These are phyloP conservation scores for Stagonosporopsis rhizophila DNA, from an alignment of 2,329 filamentous ascomycete genomes.

Conservation along the genomic window DNA sequence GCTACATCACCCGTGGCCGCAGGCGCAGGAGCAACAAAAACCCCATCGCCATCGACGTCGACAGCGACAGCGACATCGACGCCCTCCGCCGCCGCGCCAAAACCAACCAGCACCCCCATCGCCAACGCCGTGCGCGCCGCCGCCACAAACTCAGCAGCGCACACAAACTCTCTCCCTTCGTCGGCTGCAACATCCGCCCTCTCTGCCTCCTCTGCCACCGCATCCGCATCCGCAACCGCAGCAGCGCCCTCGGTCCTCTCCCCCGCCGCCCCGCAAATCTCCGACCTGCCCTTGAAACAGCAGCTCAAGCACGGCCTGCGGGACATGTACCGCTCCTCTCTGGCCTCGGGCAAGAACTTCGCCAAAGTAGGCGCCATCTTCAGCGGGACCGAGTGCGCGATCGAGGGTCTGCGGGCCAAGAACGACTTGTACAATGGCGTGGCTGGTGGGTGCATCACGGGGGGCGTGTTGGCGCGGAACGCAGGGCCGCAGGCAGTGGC, in stretches of 20 bases:
- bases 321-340: constrained; percentile 90
- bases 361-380: constrained; percentile 92
- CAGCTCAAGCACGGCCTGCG: constrained; percentile 87
- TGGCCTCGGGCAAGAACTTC: constrained; percentile 88
- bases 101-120: constrained; percentile 28
- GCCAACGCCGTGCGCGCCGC: constrained; percentile 50
- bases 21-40: constrained; percentile 32
- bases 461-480: constrained; percentile 83
- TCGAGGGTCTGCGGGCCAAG: constrained; percentile 90
- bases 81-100: constrained; percentile 30
- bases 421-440: constrained; percentile 92
- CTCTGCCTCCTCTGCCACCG: constrained; percentile 50
- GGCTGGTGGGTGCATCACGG: constrained; percentile 87
- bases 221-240: constrained; percentile 32
- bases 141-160: constrained; percentile 53
- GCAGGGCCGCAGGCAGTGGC: constrained; percentile 89
- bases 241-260: constrained; percentile 24
- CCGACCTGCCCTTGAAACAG: constrained; percentile 77
- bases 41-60: too few species aligned
- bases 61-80: constrained; percentile 49
- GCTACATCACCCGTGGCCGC: constrained; percentile 39
- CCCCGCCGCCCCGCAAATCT: constrained; percentile 57
- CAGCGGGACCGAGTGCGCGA: constrained; percentile 91
- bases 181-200: constrained; percentile 50
- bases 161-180: constrained; percentile 33